These are phyloP conservation scores for Lasiodiplodia sp. DNA, from an alignment of 2,329 filamentous ascomycete genomes.

Conservation along the genomic window DNA sequence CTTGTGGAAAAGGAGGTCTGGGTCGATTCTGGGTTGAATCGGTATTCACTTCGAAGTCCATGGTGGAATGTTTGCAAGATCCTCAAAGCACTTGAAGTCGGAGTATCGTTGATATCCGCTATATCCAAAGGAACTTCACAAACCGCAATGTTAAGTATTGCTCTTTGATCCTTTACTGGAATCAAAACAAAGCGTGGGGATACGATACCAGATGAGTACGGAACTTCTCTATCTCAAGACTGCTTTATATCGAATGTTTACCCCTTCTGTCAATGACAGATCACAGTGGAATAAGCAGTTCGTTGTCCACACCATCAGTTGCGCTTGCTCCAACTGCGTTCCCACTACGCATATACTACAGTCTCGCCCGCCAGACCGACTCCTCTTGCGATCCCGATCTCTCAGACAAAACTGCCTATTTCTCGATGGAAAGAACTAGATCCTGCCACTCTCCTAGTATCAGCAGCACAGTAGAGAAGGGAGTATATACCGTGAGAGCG, in stretches of 20 bases:
- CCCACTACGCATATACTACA: too few relatives aligned
- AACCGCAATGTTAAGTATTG: background rate
- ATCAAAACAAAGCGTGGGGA: background rate
- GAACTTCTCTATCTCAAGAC: background rate
- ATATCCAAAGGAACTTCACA: background rate
- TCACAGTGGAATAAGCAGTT: background rate
- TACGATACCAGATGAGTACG: background rate
- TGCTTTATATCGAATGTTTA: background rate
- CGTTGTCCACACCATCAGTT: background rate
- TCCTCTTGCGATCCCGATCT: too few relatives aligned
- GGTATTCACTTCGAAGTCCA: background rate
- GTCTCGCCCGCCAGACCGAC: too few relatives aligned
- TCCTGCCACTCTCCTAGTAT: too few relatives aligned
- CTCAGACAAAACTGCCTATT: too few relatives aligned
- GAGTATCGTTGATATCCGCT: background rate
- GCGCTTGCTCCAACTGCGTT: background rate
- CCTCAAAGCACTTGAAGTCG: background rate
- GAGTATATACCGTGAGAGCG: too few relatives aligned
- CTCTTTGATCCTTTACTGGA: background rate
- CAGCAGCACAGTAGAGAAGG: background rate
- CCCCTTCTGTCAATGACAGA: background rate
- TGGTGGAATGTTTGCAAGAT: background rate
- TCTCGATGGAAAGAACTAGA: too few relatives aligned
- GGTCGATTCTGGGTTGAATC: background rate
- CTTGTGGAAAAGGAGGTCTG: background rate